These are phyloP conservation scores for Fusarium sarcochroum DNA, from an alignment of 2,329 filamentous ascomycete genomes.

Conservation along the genomic window DNA sequence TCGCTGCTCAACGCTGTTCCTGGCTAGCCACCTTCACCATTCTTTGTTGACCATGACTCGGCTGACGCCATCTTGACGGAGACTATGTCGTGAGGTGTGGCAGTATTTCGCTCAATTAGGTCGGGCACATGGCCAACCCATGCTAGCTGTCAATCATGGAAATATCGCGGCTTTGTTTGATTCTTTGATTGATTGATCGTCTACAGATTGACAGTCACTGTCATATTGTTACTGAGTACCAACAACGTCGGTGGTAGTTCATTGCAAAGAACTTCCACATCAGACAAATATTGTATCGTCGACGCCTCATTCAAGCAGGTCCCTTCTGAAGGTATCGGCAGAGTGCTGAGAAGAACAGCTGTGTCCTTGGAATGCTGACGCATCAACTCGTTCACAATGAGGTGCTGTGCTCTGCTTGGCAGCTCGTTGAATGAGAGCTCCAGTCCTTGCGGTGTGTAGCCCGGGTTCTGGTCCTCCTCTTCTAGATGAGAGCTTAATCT, in stretches of 20 bases:
- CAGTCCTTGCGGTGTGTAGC: conserved; percentile 72
- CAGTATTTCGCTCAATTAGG: conserved; percentile 9
- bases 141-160: conserved; percentile 37
- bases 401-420: conserved; percentile 85
- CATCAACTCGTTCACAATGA: conserved; percentile 90
- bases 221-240: conserved; percentile 91
- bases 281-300: conserved; percentile 80
- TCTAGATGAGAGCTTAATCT: conserved; percentile 43
- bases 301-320: conserved; percentile 79
- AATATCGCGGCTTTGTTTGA: conserved; percentile 36
- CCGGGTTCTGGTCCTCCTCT: conserved; percentile 53
- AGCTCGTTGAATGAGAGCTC: conserved; percentile 89
- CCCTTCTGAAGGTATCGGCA: conserved; percentile 84
- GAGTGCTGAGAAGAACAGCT: conserved; percentile 85
- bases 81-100: conserved; percentile 16
- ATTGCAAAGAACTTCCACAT: conserved; percentile 83
- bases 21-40: conserved; percentile 37
- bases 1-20: conserved; percentile 29
- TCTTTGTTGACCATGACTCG: conserved; percentile 40
- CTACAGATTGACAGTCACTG: conserved; percentile 82
- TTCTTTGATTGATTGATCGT: conserved; percentile 25
- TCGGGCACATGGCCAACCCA: conserved; percentile 9
- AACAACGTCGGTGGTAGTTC: conserved; percentile 82
- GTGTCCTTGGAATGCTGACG: conserved; percentile 76
- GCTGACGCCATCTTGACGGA: conserved; percentile 23